Evolutionary conservation across 2,329 filamentous ascomycete species (phyloP).

Genomic region (Ophiocordyceps camponoti-floridani): DNA sequence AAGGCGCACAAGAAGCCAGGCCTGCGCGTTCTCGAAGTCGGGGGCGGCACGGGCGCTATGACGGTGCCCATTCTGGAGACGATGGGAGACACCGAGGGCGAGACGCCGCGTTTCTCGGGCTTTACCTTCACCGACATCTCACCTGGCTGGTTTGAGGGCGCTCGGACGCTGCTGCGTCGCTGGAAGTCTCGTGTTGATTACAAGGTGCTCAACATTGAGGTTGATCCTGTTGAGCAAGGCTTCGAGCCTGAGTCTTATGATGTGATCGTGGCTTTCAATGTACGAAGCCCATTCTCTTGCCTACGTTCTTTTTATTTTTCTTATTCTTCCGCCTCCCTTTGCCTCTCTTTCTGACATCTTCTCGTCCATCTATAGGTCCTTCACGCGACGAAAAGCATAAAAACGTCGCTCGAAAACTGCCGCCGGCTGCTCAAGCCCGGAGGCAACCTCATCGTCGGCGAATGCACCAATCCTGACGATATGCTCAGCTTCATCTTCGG

Average conservation of each 20-base stretch:
- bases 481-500: background rate
- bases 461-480: background rate
- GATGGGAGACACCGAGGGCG: background rate
- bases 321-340: background rate
- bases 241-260: slow-evolving; percentile 1
- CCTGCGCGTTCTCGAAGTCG: slow-evolving; percentile 1
- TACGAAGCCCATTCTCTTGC: background rate
- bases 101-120: background rate
- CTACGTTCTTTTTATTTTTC: background rate
- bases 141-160: slow-evolving; percentile 1
- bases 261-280: background rate
- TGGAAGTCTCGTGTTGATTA: slow-evolving; percentile 1
- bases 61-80: background rate
- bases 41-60: background rate
- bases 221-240: background rate
- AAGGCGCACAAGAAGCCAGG: slow-evolving; percentile 1
- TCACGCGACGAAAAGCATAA: background rate
- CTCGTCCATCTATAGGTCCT: background rate
- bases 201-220: slow-evolving; percentile 1
- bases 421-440: slow-evolving; percentile 1
- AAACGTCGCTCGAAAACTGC: background rate
- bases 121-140: slow-evolving; percentile 1
- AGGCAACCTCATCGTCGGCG: slow-evolving; percentile 1
- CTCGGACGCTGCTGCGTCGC: background rate
- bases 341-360: no score